These are phyloP conservation scores for Talaromyces sp. DNA, from an alignment of 2,329 filamentous ascomycete species.

Conservation along the genomic window DNA sequence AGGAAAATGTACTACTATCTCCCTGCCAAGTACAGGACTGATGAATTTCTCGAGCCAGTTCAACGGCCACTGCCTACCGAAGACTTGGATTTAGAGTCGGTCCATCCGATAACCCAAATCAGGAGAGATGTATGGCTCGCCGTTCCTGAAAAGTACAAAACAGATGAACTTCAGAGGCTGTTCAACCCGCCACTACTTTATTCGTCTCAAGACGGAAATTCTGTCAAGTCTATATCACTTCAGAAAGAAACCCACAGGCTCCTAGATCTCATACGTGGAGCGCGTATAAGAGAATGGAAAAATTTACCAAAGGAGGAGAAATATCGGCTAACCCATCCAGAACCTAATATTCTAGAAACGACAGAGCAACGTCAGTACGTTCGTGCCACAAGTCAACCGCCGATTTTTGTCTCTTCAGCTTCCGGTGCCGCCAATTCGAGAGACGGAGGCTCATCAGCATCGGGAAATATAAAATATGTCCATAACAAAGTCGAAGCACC, in stretches of 20 bases:
- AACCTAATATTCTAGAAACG: not conserved
- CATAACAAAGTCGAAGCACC: conserved; percentile 19
- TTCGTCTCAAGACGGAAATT: not conserved
- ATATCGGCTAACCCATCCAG: not conserved
- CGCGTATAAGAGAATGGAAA: not conserved
- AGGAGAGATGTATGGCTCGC: not conserved
- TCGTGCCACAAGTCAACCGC: not conserved
- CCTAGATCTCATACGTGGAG: not conserved
- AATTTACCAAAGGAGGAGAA: not conserved
- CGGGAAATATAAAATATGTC: not conserved
- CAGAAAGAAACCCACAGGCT: not conserved
- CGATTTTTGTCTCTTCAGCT: not conserved
- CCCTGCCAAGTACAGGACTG: not conserved
- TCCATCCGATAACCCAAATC: not conserved
- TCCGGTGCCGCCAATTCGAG: not conserved
- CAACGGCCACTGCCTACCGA: not conserved
- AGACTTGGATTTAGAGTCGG: not conserved
- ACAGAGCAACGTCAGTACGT: not conserved
- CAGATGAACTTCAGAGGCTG: not conserved
- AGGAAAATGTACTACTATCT: not conserved
- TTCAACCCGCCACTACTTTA: not conserved
- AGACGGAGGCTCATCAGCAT: not conserved
- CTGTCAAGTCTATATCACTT: not conserved
- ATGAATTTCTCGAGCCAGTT: not conserved
- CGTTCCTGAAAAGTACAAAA: not conserved